Evolutionary conservation across 2,329 filamentous ascomycete genomes (phyloP), one percentile per base, ranked within the genome.

Genomic region (Aspergillaceae sp.): DNA sequence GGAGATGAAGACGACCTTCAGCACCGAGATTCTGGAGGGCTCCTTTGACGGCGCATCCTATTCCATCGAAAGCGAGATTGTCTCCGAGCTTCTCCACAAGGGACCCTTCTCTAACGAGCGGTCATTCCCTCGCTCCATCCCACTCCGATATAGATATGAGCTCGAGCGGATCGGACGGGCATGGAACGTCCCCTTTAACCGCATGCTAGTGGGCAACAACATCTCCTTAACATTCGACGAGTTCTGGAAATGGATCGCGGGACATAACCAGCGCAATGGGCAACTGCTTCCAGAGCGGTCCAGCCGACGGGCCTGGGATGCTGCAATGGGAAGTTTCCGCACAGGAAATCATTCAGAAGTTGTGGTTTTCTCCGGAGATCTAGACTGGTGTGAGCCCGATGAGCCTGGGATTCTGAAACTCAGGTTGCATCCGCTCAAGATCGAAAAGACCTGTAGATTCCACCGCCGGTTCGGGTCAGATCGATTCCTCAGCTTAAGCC

Each of bases 401-500:
- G 60, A 68, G 36, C 45, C 54, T 3, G 62, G 66, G 0, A 57
- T 68, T 4, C 61, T 73, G 32, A 64, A 64, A 34, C 50, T 74
- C 29, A 62, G 45, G 9, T 52, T 73, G 27, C 68, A 69, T 27
- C 64, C 71, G 0, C 52, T 74, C 1, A 69, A 66, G 42, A 50
- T 63, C 4, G 71, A 74, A 19, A 46, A 59, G 42, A 66, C 68
- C 7, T 72, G 69, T 56, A 69, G 72, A 1, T 68, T 75, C 32
- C 62, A 68, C 42, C 63, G 72, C 19, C 65, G 68, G 29, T 74
- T 72, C 51, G 72, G 72, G 4, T 66, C 66, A 4, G 71, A 74
- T 56, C 59, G 72, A 29, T 74, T 74, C 47, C 53, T 73, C 9
- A 65, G 66, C 29, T 42, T 75, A 9, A 66, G 60, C 1, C 52